Evolutionary conservation across 345 rosid genomes (phyloP).

Genomic region (Theobroma cacao): DNA sequence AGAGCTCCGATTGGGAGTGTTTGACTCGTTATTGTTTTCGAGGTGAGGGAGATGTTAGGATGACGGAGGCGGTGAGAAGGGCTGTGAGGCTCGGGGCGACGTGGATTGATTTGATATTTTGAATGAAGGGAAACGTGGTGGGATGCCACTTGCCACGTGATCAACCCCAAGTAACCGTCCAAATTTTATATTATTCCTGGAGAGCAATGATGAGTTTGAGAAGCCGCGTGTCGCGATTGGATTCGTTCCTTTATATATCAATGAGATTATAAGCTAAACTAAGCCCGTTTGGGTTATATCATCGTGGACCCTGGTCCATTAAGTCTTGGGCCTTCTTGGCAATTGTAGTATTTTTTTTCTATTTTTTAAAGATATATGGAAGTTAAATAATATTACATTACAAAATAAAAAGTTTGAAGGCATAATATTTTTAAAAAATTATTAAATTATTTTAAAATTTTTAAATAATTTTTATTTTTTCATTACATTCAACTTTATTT

Average conservation of each 20-base stretch:
- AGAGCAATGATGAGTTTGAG: background rate
- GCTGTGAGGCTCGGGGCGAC: background rate
- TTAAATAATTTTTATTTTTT: too few species aligned
- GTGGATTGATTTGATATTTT: background rate
- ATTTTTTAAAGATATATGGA: too few species aligned
- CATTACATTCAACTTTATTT: too few species aligned
- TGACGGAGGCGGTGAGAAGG: background rate
- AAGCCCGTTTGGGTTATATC: background rate
- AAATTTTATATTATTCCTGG: background rate
- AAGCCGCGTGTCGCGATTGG: too few species aligned
- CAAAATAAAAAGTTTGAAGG: too few species aligned
- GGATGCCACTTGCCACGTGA: background rate
- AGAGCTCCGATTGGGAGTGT: background rate
- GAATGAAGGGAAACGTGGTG: background rate
- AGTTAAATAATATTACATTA: too few species aligned
- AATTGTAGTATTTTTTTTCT: too few species aligned
- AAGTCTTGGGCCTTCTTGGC: too few species aligned
- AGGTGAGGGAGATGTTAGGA: conserved; percentile 1
- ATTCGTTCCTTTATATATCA: too few species aligned
- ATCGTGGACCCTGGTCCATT: too few species aligned
- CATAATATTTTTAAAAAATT: too few species aligned
- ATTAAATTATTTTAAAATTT: too few species aligned
- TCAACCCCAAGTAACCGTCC: background rate
- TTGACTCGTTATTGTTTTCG: background rate
- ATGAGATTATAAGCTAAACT: background rate